Percentiles rank a stretch among this genome's conserved stretches.
These are phyloP conservation scores for Russula compacta DNA, from an alignment of 768 basidiomycete genomes.

Conservation along the genomic window DNA sequence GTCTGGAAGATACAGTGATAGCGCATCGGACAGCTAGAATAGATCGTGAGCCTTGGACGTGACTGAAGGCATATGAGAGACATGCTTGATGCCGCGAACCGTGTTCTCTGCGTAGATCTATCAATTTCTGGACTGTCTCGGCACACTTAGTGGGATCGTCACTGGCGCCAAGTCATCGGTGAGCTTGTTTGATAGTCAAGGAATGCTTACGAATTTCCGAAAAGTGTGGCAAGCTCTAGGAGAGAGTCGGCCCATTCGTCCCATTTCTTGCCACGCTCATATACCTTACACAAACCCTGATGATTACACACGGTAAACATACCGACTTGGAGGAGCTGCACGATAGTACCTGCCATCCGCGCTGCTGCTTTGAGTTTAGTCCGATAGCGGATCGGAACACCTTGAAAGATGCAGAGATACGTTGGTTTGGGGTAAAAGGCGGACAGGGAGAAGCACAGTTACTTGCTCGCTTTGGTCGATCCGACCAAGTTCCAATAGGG, in stretches of 20 bases:
- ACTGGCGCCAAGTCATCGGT: not conserved
- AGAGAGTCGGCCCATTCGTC: conserved; percentile 46
- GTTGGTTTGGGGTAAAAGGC: conserved; percentile 2
- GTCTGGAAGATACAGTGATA: conserved; percentile 65
- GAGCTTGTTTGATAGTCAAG: not conserved
- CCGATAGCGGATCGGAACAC: conserved; percentile 71
- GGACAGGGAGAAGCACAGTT: conserved; percentile 25
- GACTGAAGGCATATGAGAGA: not conserved
- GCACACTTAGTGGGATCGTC: conserved; percentile 69
- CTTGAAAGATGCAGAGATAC: conserved; percentile 37
- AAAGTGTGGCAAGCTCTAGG: conserved; percentile 46
- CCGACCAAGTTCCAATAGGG: conserved; percentile 66
- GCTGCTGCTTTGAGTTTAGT: conserved; percentile 53
- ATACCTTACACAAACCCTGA: conserved; percentile 66
- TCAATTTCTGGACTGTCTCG: conserved; percentile 67
- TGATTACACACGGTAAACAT: not conserved
- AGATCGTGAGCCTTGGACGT: not conserved
- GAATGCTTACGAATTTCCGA: conserved; percentile 45
- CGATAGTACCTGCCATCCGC: conserved; percentile 72
- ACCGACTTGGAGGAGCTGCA: conserved; percentile 12
- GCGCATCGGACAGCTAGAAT: conserved; percentile 51
- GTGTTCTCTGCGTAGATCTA: conserved; percentile 50
- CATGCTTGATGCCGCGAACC: conserved; percentile 54
- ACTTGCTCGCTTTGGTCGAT: conserved; percentile 79
- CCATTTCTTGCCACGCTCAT: conserved; percentile 57